Percentiles rank a stretch among this genome's conserved stretches.
Conservation (phyloP, 2,329 filamentous ascomycete species). For the Aspergillus puulaauensis region DNA sequence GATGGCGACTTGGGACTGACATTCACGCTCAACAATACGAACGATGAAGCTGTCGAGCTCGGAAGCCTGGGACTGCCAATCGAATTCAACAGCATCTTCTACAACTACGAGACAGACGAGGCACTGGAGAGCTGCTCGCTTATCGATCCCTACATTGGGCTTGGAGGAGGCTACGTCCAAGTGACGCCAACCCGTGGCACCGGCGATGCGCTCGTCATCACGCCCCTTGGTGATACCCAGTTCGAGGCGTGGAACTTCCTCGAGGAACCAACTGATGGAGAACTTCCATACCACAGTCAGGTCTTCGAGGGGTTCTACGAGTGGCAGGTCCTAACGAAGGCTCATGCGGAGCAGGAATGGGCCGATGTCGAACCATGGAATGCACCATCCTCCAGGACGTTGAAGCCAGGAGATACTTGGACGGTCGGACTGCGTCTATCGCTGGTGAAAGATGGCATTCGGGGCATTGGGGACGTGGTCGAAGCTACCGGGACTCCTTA, state of each 20-base stretch:
- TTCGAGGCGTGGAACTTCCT: conserved; percentile 59
- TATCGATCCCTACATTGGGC: conserved; percentile 60
- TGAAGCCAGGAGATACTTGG: conserved; percentile 48
- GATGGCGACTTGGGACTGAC: conserved; percentile 52
- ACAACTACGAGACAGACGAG: conserved; percentile 47
- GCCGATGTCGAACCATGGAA: conserved; percentile 55
- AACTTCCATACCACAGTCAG: conserved; percentile 51
- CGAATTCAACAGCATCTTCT: conserved; percentile 65
- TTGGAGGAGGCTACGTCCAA: conserved; percentile 58
- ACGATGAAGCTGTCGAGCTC: conserved; percentile 47
- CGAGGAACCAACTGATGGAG: conserved; percentile 43
- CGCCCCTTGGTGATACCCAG: conserved; percentile 50
- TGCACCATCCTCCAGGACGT: conserved; percentile 46
- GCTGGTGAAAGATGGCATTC: conserved; percentile 28
- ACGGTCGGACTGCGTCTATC: conserved; percentile 55
- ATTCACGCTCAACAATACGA: conserved; percentile 53
- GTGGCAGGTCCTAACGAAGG: conserved; percentile 56
- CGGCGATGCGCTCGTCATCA: conserved; percentile 55
- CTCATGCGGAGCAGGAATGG: conserved; percentile 60
- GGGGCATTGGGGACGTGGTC: conserved; percentile 20
- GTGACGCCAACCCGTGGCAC: conserved; percentile 54
- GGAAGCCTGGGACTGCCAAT: conserved; percentile 59
- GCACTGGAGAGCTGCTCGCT: conserved; percentile 55
- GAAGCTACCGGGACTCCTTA: not conserved
- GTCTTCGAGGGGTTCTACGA: conserved; percentile 62